Conservation (phyloP, 371 early-diverging fungal species). For the Actinomucor elegans region DNA sequence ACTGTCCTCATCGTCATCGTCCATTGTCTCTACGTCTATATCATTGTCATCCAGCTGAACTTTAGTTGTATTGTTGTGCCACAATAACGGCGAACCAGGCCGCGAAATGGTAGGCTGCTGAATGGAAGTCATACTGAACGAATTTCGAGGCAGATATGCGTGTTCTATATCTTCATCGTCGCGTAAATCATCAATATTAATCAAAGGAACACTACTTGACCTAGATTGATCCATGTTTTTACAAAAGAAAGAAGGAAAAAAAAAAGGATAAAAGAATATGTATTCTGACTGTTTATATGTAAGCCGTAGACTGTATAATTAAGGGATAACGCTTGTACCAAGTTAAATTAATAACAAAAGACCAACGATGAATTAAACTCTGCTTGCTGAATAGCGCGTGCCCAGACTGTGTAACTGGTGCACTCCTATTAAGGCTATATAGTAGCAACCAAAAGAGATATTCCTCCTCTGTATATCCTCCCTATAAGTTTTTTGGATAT, state of each 20-base stretch:
- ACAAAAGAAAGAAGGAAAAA: neutral
- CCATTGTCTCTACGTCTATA: neutral
- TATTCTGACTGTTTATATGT: neutral
- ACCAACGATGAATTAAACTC: no score
- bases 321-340: no score
- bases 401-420: no score
- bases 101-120: neutral
- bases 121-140: slow-evolving; percentile 17
- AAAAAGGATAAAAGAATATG: neutral
- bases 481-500: no score
- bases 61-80: neutral
- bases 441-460: no score
- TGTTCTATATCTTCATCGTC: neutral
- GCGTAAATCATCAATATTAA: slow-evolving; percentile 8
- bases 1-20: slow-evolving; percentile 1
- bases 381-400: no score
- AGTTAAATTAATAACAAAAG: no score
- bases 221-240: slow-evolving; percentile 10
- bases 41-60: neutral
- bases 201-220: slow-evolving; percentile 19
- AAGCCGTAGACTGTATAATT: neutral
- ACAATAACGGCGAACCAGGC: neutral
- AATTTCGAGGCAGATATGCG: slow-evolving; percentile 8
- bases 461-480: no score
- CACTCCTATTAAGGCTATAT: no score